Conservation (phyloP, 495 filamentous ascomycete genomes). For the Baudoinia panamericana region DNA sequence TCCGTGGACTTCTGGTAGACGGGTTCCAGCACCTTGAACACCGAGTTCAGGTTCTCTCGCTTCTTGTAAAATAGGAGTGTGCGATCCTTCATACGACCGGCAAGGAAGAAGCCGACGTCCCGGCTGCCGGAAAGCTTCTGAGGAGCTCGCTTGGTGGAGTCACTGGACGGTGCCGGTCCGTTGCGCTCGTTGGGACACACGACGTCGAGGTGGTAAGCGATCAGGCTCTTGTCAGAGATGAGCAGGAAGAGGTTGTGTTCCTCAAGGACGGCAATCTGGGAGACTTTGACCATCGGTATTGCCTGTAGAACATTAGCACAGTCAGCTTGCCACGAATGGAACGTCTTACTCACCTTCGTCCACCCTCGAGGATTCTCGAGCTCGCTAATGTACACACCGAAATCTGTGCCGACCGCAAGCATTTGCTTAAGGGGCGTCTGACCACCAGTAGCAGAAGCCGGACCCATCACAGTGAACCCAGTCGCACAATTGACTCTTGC, state of each 20-base stretch:
- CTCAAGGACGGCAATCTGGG: conserved; percentile 87
- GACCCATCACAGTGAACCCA: conserved; percentile 59
- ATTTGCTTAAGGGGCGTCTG: conserved; percentile 80
- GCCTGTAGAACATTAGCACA: conserved; percentile 35
- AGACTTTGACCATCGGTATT: conserved; percentile 61
- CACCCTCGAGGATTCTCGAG: conserved; percentile 78
- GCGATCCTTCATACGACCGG: conserved; percentile 91
- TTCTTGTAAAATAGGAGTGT: conserved; percentile 94
- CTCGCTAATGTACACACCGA: conserved; percentile 80
- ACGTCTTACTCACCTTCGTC: conserved; percentile 49
- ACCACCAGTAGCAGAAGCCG: conserved; percentile 73
- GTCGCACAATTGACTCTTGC: conserved; percentile 87
- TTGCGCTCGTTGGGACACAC: conserved; percentile 62
- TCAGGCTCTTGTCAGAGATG: conserved; percentile 78
- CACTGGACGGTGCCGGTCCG: conserved; percentile 42
- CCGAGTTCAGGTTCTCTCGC: conserved; percentile 76
- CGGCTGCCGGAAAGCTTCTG: conserved; percentile 78
- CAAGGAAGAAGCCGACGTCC: conserved; percentile 92
- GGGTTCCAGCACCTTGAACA: conserved; percentile 87
- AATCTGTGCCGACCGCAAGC: conserved; percentile 91
- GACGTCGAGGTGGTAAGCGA: conserved; percentile 88
- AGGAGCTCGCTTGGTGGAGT: conserved; percentile 60
- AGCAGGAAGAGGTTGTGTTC: conserved; percentile 87
- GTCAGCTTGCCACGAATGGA: not conserved
- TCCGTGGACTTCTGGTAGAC: conserved; percentile 78